phyloP scores from a whole-genome alignment of 805 yeast genomes.

The Ogataea haglerorum region DNA sequence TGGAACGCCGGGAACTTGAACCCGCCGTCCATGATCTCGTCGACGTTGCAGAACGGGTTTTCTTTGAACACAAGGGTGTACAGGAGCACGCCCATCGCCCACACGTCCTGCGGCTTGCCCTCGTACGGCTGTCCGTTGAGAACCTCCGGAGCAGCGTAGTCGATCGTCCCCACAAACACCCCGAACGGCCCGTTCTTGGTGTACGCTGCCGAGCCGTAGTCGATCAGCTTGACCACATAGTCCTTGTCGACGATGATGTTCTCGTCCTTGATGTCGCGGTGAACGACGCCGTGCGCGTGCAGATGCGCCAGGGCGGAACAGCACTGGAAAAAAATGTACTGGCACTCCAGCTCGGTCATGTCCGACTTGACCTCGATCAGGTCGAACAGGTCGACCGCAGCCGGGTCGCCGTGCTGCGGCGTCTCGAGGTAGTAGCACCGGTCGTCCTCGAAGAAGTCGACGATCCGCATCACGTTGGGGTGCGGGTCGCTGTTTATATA shows the following conservation, averaged over 20 bases:
- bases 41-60: constrained; percentile 93
- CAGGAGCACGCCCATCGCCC: constrained; percentile 92
- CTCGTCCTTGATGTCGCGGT: constrained; percentile 93
- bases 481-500: constrained; percentile 75
- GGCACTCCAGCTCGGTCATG: constrained; percentile 77
- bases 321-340: constrained; percentile 73
- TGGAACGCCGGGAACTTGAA: constrained; percentile 57
- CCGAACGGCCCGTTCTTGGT: constrained; percentile 91
- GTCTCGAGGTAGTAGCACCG: constrained; percentile 88
- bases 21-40: constrained; percentile 91
- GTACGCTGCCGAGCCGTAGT: constrained; percentile 94
- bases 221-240: constrained; percentile 81
- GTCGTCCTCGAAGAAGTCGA: constrained; percentile 92
- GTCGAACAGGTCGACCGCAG: constrained; percentile 92
- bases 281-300: constrained; percentile 84
- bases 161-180: constrained; percentile 95
- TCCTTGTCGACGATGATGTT: constrained; percentile 83
- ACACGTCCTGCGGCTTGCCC: constrained; percentile 93
- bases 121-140: constrained; percentile 82
- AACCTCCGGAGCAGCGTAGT: constrained; percentile 97
- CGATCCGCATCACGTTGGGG: constrained; percentile 77
- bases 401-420: constrained; percentile 83
- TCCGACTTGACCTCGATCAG: constrained; percentile 80
- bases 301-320: constrained; percentile 76
- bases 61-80: constrained; percentile 91